Conservation (phyloP, 768 basidiomycete species). For the Boletus reticuloceps region DNA sequence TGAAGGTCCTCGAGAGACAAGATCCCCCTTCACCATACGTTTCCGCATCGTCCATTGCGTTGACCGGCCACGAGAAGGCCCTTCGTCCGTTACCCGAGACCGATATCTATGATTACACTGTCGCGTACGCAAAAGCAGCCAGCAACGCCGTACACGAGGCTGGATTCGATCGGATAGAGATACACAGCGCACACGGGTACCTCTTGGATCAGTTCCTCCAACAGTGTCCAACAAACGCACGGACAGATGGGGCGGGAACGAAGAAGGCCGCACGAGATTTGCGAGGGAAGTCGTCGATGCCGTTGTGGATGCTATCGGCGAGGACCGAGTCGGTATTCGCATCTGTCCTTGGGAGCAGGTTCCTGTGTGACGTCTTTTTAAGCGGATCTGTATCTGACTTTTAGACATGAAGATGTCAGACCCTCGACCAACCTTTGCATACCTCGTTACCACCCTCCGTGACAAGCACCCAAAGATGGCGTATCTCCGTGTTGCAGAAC, state of each 20-base stretch:
- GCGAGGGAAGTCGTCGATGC: slow-evolving; percentile 51
- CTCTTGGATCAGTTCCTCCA: not conserved
- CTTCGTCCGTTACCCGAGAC: slow-evolving; percentile 17
- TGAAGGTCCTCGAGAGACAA: slow-evolving; percentile 27
- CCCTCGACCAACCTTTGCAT: slow-evolving; percentile 27
- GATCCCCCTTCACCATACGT: slow-evolving; percentile 33
- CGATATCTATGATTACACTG: slow-evolving; percentile 31
- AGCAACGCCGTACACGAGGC: slow-evolving; percentile 21
- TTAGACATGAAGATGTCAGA: slow-evolving; percentile 52
- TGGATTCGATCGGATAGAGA: slow-evolving; percentile 47
- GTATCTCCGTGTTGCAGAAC: not conserved
- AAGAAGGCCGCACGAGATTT: slow-evolving; percentile 60
- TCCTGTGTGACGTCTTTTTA: slow-evolving; percentile 32
- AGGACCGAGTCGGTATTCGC: slow-evolving; percentile 49
- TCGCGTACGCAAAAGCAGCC: slow-evolving; percentile 30
- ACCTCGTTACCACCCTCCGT: slow-evolving; percentile 28
- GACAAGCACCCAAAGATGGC: not conserved
- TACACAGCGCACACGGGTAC: slow-evolving; percentile 44
- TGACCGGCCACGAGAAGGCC: slow-evolving; percentile 12
- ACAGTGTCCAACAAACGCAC: not conserved
- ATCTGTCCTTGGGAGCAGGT: slow-evolving; percentile 53
- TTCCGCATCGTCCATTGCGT: slow-evolving; percentile 31
- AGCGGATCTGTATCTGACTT: not conserved
- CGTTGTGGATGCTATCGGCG: slow-evolving; percentile 50
- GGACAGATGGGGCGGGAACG: not conserved